These are phyloP conservation scores for Ganoderma lucidum DNA, from an alignment of 1,284 basidiomycete genomes.

Conservation along the genomic window DNA sequence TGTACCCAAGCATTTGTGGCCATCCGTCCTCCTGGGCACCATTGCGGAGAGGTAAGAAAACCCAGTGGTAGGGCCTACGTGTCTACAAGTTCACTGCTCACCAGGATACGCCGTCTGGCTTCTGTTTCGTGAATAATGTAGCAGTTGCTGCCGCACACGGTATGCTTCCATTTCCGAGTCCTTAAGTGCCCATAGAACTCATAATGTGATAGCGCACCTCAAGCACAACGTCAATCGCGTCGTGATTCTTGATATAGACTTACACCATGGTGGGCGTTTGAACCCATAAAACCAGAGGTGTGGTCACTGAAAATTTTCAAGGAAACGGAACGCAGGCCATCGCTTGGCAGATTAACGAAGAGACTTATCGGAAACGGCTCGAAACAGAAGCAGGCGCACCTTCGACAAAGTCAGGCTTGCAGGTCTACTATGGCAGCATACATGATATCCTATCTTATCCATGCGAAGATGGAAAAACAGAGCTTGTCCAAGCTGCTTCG, in stretches of 20 bases:
- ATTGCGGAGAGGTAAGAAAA: constrained; percentile 73
- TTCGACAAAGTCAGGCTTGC: constrained; percentile 57
- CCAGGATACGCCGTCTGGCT: constrained; percentile 82
- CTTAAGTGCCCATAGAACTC: background rate
- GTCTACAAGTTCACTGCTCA: background rate
- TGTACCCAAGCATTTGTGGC: constrained; percentile 75
- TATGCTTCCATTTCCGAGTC: constrained; percentile 40
- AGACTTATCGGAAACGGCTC: constrained; percentile 74
- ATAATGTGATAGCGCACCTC: constrained; percentile 68
- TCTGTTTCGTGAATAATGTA: constrained; percentile 96
- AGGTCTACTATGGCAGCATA: constrained; percentile 87
- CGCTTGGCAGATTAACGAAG: constrained; percentile 92
- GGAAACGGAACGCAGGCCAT: constrained; percentile 96
- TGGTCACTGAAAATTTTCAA: constrained; percentile 39
- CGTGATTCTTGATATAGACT: constrained; percentile 92
- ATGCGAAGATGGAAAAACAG: constrained; percentile 90
- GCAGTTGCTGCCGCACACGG: constrained; percentile 92
- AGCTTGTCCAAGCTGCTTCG: constrained; percentile 86
- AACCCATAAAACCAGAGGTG: constrained; percentile 10
- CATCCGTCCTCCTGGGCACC: constrained; percentile 90
- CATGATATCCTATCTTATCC: constrained; percentile 95
- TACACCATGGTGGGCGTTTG: constrained; percentile 78
- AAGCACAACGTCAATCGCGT: constrained; percentile 82
- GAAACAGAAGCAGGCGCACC: constrained; percentile 53
- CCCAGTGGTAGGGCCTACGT: no score